These are phyloP conservation scores for Colletotrichum sansevieriae DNA, from an alignment of 2,329 filamentous ascomycete genomes.

Conservation along the genomic window DNA sequence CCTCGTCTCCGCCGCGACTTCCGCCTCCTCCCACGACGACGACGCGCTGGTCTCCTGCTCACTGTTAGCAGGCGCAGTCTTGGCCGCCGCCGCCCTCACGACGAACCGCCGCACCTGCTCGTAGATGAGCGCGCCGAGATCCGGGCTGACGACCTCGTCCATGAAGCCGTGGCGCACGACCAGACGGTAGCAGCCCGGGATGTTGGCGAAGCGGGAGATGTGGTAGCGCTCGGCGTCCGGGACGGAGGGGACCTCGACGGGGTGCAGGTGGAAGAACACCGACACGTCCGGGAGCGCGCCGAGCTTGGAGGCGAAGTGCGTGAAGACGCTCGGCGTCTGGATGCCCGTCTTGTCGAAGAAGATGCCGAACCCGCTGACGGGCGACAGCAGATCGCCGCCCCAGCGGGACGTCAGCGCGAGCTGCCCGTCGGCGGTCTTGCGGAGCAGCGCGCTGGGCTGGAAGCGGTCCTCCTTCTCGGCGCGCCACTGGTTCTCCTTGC, in stretches of 20 bases:
- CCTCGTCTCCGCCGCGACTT: constrained; percentile 43
- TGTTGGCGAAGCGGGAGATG: constrained; percentile 55
- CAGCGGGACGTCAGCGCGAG: constrained; percentile 53
- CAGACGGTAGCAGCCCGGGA: constrained; percentile 76
- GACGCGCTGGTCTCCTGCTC: constrained; percentile 27
- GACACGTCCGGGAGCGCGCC: constrained; percentile 74
- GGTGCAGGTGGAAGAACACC: constrained; percentile 81
- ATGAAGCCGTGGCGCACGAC: constrained; percentile 80
- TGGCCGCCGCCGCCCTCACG: constrained; percentile 49
- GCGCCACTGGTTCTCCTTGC: constrained; percentile 82
- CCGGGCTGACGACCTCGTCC: constrained; percentile 76
- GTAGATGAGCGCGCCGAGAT: constrained; percentile 71
- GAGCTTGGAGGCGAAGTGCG: constrained; percentile 80
- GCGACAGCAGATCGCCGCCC: constrained; percentile 58
- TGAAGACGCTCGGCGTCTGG: constrained; percentile 75
- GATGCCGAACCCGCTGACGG: constrained; percentile 72
- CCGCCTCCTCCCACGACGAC: constrained; percentile 28
- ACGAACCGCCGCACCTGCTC: constrained; percentile 68
- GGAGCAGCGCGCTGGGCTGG: constrained; percentile 58
- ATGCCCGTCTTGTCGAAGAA: constrained; percentile 84
- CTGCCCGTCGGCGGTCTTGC: constrained; percentile 44
- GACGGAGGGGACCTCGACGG: constrained; percentile 70
- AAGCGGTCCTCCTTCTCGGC: constrained; percentile 75
- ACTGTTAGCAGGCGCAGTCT: constrained; percentile 35
- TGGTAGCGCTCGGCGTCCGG: constrained; percentile 61